These are phyloP conservation scores for Calocera cornea DNA, from an alignment of 768 basidiomycete genomes.

Conservation along the genomic window DNA sequence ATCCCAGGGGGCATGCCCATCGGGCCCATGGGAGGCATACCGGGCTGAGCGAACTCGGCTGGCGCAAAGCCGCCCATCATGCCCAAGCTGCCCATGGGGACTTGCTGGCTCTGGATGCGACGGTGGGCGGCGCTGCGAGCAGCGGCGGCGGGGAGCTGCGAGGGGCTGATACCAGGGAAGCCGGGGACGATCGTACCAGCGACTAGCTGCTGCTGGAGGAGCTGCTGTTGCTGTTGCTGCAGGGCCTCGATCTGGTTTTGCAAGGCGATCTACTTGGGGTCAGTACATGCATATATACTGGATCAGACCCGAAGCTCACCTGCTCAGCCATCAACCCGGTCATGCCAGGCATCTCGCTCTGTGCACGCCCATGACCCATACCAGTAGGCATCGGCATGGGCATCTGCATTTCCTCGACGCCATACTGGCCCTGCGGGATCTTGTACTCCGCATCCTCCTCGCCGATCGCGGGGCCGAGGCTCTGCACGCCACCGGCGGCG, in stretches of 20 bases:
- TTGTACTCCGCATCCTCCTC: slow-evolving; percentile 75
- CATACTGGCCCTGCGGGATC: slow-evolving; percentile 46
- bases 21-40: slow-evolving; percentile 34
- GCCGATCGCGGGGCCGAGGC: slow-evolving; percentile 50
- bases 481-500: slow-evolving; percentile 31
- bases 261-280: slow-evolving; percentile 51
- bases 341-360: slow-evolving; percentile 43
- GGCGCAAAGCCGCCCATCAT: slow-evolving; percentile 1
- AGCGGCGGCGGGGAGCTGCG: slow-evolving; percentile 39
- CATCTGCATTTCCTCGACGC: neutral
- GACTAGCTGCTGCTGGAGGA: slow-evolving; percentile 81
- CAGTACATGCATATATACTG: neutral
- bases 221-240: slow-evolving; percentile 78
- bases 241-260: slow-evolving; percentile 83
- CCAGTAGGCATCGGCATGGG: slow-evolving; percentile 31
- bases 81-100: slow-evolving; percentile 37
- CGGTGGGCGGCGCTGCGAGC: slow-evolving; percentile 45
- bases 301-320: slow-evolving; percentile 31
- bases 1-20: slow-evolving; percentile 5
- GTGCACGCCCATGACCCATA: slow-evolving; percentile 24
- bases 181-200: slow-evolving; percentile 63
- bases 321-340: slow-evolving; percentile 92
- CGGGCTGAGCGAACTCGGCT: slow-evolving; percentile 28
- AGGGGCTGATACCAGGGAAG: slow-evolving; percentile 40
- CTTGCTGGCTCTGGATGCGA: slow-evolving; percentile 60